Percentiles rank a stretch among this genome's conserved stretches.
Evolutionary conservation across 495 filamentous ascomycete genomes (phyloP).

Genomic region (Daldinia grandis): DNA sequence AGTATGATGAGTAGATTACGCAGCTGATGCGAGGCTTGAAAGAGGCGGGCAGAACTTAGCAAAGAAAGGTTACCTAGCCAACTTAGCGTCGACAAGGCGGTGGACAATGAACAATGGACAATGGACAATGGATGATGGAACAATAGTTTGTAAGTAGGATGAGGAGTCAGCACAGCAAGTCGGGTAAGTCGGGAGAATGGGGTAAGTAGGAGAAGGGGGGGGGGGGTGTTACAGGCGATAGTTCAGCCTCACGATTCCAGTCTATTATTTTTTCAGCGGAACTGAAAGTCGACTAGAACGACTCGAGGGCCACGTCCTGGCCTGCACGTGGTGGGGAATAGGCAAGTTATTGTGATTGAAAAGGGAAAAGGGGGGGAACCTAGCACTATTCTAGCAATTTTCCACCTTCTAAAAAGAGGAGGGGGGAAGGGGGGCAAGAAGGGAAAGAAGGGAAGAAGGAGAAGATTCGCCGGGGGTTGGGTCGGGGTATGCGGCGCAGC

Average conservation of each 20-base stretch:
- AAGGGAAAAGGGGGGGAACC: neutral
- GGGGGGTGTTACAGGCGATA: neutral
- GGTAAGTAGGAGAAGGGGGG: neutral
- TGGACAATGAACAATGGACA: neutral
- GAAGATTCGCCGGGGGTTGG: slow-evolving; percentile 16
- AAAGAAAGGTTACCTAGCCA: slow-evolving; percentile 8
- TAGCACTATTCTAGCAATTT: neutral
- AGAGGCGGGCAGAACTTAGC: neutral
- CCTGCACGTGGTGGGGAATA: neutral
- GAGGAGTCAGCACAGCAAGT: neutral
- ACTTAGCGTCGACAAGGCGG: slow-evolving; percentile 6
- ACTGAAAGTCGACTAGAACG: neutral
- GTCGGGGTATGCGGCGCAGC: slow-evolving; percentile 22
- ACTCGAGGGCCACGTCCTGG: neutral
- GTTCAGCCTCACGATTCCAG: slow-evolving; percentile 37
- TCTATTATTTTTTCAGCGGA: slow-evolving; percentile 3
- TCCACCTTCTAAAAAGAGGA: slow-evolving; percentile 34
- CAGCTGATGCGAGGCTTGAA: slow-evolving; percentile 9
- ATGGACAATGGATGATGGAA: neutral
- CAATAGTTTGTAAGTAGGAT: neutral
- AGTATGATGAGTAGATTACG: slow-evolving; percentile 38
- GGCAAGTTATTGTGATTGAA: neutral
- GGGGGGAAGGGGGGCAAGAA: too few species aligned
- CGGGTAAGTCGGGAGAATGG: slow-evolving; percentile 3
- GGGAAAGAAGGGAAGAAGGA: neutral